Base-by-base conservation (phyloP, 129 eudicot species). In the Chrysanthemum lavandulifolium region DNA sequence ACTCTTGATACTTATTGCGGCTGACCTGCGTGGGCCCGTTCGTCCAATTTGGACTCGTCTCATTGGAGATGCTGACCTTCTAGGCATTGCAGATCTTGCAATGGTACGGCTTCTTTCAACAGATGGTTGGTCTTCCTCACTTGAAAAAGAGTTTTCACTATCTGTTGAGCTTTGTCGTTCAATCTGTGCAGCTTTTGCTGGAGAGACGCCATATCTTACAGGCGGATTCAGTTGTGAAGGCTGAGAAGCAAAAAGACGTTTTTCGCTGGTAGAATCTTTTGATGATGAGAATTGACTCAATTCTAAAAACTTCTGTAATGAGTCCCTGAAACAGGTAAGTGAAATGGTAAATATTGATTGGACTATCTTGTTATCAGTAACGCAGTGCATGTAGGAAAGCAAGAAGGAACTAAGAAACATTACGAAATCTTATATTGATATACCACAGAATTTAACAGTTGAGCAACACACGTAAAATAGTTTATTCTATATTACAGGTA, bases 51-150 rank as follows among this genome's bases (percentile, higher is more conserved):
- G 99, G 69, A 94, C 55, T 79, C 96, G 85, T 60, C 97, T 78
- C 99, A 94, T 94, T 58, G 99, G 99, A 79, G 99, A 94, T 65
- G 99, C 97, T 51, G 93, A 94, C 75, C 99, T 86, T 89, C 97
- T 86, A 55, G 99, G 97, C 18, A 97, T 77, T 48, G 88, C 89
- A 73, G 93, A 86, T 80, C 99, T 88, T 67, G 80, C 56, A 54
- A 83, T 55, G 0, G 88, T 69, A 68, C 97, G 87, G 73, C 99
- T 94, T 85, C 99, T 86, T 84, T 88, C 99, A 55, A 65, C 84
- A 13, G 93, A 72, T 76, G 89, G 93, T 72, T 68, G 86, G 61
- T 94, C 93, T 73, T 90, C 97, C 72, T 90, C 99, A 83, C 99
- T 88, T 68, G 99, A 86, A 70, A 73, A 71, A 27, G 99, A 88